Base-by-base conservation (phyloP, 1,284 basidiomycete species). In the Sphagnurus paluster region DNA sequence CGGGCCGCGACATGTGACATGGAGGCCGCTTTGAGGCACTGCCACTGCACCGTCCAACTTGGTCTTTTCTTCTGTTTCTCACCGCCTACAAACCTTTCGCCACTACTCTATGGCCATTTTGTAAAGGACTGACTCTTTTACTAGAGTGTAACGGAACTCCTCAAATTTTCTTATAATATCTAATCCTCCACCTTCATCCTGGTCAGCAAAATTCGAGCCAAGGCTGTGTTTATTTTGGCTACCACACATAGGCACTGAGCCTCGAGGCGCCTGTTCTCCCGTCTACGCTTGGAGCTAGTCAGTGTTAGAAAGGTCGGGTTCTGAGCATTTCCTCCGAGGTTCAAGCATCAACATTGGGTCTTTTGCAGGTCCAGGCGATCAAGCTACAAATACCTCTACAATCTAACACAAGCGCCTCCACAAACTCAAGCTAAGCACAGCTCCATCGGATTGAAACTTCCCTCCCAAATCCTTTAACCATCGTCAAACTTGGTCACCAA, bases 191-290 rank as follows among this genome's bases (percentile, higher is more conserved):
- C 8, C 2, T 36, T 7, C 5, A 13, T 36, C 34, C 8, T 11
- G 9, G 24, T 11, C 19, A 3, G 13, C n/a, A 3, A 5, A 5
- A 19, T 4, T 19, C 19, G 17, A 34, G 14, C 16, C 24, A 28
- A 39, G 25, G 25, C 38, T 39, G 38, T 39, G 38, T 26, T 26
- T 14, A 10, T 39, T 39, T 26, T 29, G 38, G 38, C 3, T 6
- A 5, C 23, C 37, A 41, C 39, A 29, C 26, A n/a, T 20, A n/a
- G 7, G 20, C 39, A n/a, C n/a, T n/a, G n/a, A n/a, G n/a, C n/a
- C 39, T 41, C 10, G 39, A 41, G 39, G 39, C 39, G 29, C 7
- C 39, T 41, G 3, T 32, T 32, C 19, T 32, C 24, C 16, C 20
- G 17, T 39, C 5, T 37, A 14, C 2, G 21, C 21, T n/a, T n/a